Evolutionary conservation across 805 yeast genomes (phyloP), one percentile per base, ranked within the genome.

Genomic region (Saturnispora serradocipensis): DNA sequence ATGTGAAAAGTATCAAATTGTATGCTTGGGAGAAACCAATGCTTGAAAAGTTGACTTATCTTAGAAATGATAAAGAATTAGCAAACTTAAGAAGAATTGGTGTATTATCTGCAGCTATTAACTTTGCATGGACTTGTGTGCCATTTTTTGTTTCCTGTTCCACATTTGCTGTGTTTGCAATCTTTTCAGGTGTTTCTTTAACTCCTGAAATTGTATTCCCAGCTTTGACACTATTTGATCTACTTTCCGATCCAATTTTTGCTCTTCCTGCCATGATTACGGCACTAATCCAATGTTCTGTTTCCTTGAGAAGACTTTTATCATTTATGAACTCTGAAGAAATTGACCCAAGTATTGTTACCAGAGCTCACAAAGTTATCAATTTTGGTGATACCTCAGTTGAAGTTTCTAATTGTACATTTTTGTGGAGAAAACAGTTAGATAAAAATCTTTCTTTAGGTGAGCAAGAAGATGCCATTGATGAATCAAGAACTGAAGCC

Each of bases 21-120:
- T 84, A 82, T 59, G 80, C 86, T 0, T 83, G 87, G 85, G 90
- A 84, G 61, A 67, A 68, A 34, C 84, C 88, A 25, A 80, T 82
- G 81, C 58, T 80, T 36, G 67, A 70, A 20, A 76, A 75, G 54
- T 64, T 84, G 11, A 59, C 69, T 10, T 74, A 73, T 52, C 72
- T 78, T 28, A 74, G 89, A 69, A 80, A 83, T 57, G 74, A 75
- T 50, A 67, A 75, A 54, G 88, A 84, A 61, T 65, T 84, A 56
- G 67, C 63, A 36, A 80, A 77, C 55, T 64, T 76, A 57, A 70
- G 70, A 53, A 74, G 61, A 51, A 78, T 81, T 51, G 78, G 82
- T 42, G 56, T 74, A 13, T 61, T 72, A 25, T 68, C 75, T 32
- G 79, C 80, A 5, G 53, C 70, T 35, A 70, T 75, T 38, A 72